phyloP scores from a whole-genome alignment of 306 rosid genomes.

The Lithocarpus polystachyus region DNA sequence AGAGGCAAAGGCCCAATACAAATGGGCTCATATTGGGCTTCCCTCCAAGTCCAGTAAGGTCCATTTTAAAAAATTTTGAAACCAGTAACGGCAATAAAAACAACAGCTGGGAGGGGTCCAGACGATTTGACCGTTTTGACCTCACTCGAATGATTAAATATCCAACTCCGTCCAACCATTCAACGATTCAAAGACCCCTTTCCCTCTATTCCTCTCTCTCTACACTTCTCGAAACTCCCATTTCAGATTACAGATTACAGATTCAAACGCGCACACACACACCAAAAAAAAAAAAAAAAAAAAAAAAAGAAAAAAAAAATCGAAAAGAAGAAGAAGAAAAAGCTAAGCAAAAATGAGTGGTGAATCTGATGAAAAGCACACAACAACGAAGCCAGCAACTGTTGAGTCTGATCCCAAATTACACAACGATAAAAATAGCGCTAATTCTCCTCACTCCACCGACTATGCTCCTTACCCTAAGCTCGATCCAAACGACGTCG shows the following conservation, averaged over 20 bases:
- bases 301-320: not conserved
- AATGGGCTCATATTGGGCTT: no score
- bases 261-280: not conserved
- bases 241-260: not conserved
- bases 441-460: slow-evolving; percentile 31
- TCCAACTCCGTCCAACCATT: no score
- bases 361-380: slow-evolving; percentile 6
- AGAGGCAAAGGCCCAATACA: no score
- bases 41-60: no score
- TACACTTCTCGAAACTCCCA: not conserved
- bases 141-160: not conserved
- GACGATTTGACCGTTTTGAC: not conserved
- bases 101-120: not conserved
- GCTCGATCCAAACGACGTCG: slow-evolving; percentile 62
- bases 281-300: not conserved
- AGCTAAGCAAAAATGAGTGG: not conserved
- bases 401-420: slow-evolving; percentile 11
- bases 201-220: not conserved
- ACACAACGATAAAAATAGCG: no score
- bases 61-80: not conserved
- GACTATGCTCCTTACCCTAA: slow-evolving; percentile 84
- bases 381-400: not conserved
- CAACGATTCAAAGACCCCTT: not conserved
- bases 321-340: not conserved
- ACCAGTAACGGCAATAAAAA: not conserved